These are phyloP conservation scores for Xylaria venustula DNA, from an alignment of 495 filamentous ascomycete genomes.

Conservation along the genomic window DNA sequence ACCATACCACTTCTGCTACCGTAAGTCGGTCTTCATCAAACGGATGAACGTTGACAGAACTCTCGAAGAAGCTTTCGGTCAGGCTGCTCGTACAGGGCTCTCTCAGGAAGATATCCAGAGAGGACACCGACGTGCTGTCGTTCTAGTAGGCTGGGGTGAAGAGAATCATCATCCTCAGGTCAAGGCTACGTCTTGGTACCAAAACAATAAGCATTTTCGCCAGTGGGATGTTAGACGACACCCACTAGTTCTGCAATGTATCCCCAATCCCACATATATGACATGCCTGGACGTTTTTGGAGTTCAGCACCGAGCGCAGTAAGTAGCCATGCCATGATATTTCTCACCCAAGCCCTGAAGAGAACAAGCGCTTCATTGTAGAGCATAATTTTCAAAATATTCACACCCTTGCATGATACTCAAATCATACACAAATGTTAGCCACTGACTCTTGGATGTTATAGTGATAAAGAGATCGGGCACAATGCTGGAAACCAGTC, in stretches of 20 bases:
- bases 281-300: background rate
- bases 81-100: background rate
- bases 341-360: background rate
- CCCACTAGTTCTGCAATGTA: background rate
- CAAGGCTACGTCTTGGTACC: background rate
- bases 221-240: slow-evolving; percentile 1
- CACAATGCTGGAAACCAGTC: slow-evolving; percentile 8
- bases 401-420: background rate
- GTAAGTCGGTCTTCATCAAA: background rate
- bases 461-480: background rate
- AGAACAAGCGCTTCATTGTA: too few relatives aligned
- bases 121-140: background rate
- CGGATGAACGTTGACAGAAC: background rate
- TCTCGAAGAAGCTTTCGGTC: background rate
- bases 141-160: slow-evolving; percentile 3
- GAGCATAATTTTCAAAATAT: background rate
- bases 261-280: background rate
- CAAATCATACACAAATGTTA: too few relatives aligned
- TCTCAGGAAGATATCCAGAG: background rate
- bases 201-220: background rate
- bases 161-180: slow-evolving; percentile 1
- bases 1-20: slow-evolving; percentile 8
- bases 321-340: background rate
- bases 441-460: background rate
- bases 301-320: slow-evolving; percentile 5